Percentiles rank a stretch among this genome's conserved stretches.
These are phyloP conservation scores for Aspergillus pseudoviridinutans DNA, from an alignment of 2,329 filamentous ascomycete genomes.

Conservation along the genomic window DNA sequence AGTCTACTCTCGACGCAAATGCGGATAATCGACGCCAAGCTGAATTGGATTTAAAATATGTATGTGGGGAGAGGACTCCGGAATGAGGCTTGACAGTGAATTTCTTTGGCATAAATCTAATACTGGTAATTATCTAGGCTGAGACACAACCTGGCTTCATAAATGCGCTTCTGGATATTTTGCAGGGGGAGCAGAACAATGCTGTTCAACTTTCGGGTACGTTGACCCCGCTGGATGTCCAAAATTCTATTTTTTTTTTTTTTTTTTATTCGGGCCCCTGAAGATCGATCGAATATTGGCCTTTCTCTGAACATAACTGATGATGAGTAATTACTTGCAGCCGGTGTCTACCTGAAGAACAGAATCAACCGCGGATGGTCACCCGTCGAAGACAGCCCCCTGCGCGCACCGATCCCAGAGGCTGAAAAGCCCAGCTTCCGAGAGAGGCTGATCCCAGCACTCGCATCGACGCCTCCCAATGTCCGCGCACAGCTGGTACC, in stretches of 20 bases:
- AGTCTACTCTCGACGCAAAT: constrained; percentile 61
- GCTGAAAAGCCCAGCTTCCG: constrained; percentile 84
- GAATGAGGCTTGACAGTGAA: constrained; percentile 8
- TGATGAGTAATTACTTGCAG: constrained; percentile 45
- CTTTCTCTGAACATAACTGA: constrained; percentile 9
- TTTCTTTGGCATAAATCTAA: constrained; percentile 4
- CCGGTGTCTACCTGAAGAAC: constrained; percentile 97
- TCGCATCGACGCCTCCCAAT: constrained; percentile 73
- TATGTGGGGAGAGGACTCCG: constrained; percentile 35
- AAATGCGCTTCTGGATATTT: constrained; percentile 83
- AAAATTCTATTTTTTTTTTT: constrained; percentile 12
- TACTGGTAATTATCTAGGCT: constrained; percentile 54
- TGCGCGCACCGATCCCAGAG: constrained; percentile 74
- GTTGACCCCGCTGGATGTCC: constrained; percentile 30
- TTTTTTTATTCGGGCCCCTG: neutral
- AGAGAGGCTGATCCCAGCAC: constrained; percentile 80
- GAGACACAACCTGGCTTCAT: constrained; percentile 88
- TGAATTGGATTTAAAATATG: constrained; percentile 62
- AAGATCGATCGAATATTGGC: constrained; percentile 16
- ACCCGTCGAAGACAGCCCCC: constrained; percentile 67
- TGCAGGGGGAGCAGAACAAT: constrained; percentile 81
- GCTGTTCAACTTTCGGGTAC: constrained; percentile 84
- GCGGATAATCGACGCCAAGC: constrained; percentile 59
- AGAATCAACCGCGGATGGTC: constrained; percentile 91
- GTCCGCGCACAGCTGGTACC: constrained; percentile 92